Percentiles rank a stretch among this genome's conserved stretches.
Conservation (phyloP, 2,329 filamentous ascomycete species). For the Arachnopeziza araneosa region DNA sequence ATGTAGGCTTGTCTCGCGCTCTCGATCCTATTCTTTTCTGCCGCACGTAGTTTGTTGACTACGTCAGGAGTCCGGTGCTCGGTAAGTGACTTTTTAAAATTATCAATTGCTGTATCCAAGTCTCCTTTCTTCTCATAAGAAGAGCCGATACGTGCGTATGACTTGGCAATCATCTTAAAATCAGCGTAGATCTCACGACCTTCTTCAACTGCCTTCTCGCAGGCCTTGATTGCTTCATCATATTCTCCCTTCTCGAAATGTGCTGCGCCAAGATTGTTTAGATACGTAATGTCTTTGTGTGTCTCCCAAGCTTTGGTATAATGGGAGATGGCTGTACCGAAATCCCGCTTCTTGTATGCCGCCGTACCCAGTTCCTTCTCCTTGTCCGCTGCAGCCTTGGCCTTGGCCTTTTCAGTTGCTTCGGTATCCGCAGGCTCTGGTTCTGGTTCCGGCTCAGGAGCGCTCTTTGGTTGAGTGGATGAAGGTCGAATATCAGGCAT, state of each 20-base stretch:
- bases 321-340: constrained; percentile 89
- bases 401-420: constrained; percentile 74
- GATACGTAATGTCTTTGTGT: constrained; percentile 93
- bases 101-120: constrained; percentile 71
- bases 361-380: constrained; percentile 93
- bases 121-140: constrained; percentile 89
- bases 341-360: constrained; percentile 97
- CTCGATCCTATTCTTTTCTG: constrained; percentile 81
- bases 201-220: constrained; percentile 83
- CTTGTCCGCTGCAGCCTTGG: constrained; percentile 87
- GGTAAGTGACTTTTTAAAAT: constrained; percentile 89
- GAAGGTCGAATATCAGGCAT: constrained; percentile 66
- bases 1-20: constrained; percentile 74
- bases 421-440: constrained; percentile 76
- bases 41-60: constrained; percentile 82
- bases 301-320: constrained; percentile 93
- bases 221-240: constrained; percentile 77
- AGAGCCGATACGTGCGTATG: constrained; percentile 92
- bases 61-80: constrained; percentile 96
- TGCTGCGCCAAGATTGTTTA: constrained; percentile 92
- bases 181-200: constrained; percentile 86
- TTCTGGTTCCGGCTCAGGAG: constrained; percentile 50
- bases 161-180: constrained; percentile 98
- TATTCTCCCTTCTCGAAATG: constrained; percentile 96
- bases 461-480: constrained; percentile 44